Evolutionary conservation across 768 basidiomycete species (phyloP).

Genomic region (Dendrothele bispora): DNA sequence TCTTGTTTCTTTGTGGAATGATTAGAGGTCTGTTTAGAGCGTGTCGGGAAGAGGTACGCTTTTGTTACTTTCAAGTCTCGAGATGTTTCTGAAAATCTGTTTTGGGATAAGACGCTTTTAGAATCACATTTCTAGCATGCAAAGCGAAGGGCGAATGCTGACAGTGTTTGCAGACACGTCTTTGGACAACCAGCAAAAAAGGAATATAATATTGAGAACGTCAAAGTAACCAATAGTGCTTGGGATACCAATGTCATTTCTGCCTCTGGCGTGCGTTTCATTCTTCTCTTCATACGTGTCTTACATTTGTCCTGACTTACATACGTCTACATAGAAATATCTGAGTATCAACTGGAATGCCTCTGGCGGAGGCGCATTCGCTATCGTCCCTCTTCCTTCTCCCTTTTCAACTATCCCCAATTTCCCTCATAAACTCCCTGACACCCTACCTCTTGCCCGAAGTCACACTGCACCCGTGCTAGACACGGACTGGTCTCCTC

Average conservation of each 20-base stretch:
- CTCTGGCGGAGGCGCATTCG: constrained; percentile 91
- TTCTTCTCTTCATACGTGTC: not conserved
- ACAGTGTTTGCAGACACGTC: constrained; percentile 63
- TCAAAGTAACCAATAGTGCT: constrained; percentile 85
- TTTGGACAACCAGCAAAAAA: constrained; percentile 89
- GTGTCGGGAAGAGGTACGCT: not conserved
- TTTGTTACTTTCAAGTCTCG: not conserved
- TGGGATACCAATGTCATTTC: constrained; percentile 96
- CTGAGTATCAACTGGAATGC: constrained; percentile 94
- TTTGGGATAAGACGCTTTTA: not conserved
- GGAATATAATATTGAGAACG: constrained; percentile 76
- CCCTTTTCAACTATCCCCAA: constrained; percentile 55
- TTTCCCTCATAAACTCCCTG: constrained; percentile 82
- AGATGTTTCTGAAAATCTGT: not conserved
- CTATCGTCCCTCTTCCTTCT: constrained; percentile 84
- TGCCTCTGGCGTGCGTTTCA: constrained; percentile 69
- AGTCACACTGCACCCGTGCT: constrained; percentile 83
- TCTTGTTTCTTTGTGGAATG: not conserved
- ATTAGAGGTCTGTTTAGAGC: not conserved
- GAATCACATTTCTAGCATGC: constrained; percentile 14
- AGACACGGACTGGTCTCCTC: constrained; percentile 96
- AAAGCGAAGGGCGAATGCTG: constrained; percentile 9
- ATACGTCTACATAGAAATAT: constrained; percentile 55
- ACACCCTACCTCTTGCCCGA: constrained; percentile 88
- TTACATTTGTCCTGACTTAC: too few species aligned